A percentile compares a stretch with the other conserved stretches of the same genome.
phyloP scores from a whole-genome alignment of 2,329 filamentous ascomycete genomes.

The Fusarium sororula region DNA sequence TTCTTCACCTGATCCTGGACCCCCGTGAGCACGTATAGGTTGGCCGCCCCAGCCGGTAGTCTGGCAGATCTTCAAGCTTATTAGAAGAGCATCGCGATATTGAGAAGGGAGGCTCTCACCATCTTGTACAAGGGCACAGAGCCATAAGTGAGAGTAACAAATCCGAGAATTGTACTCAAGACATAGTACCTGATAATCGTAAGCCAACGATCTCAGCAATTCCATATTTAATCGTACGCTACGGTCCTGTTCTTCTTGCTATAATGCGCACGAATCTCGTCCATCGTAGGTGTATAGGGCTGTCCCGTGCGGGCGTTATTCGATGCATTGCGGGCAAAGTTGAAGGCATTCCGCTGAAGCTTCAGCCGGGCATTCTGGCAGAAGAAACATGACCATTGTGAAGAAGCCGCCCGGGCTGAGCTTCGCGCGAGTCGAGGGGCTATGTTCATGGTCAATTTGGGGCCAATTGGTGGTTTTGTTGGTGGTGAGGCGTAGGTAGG shows the following conservation, averaged over 20 bases:
- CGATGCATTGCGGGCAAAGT: conserved; percentile 46
- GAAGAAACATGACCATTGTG: conserved; percentile 51
- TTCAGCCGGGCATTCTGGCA: conserved; percentile 48
- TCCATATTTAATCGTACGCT: conserved; percentile 42
- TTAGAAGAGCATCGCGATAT: neutral
- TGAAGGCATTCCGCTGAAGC: conserved; percentile 33
- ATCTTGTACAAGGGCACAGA: conserved; percentile 90
- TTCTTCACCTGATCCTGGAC: conserved; percentile 56
- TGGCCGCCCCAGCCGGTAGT: conserved; percentile 93
- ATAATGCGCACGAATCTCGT: conserved; percentile 70
- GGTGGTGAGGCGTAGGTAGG: conserved; percentile 14
- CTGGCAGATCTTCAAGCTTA: conserved; percentile 72
- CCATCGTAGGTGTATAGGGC: conserved; percentile 59
- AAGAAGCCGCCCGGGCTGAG: conserved; percentile 37
- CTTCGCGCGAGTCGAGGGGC: conserved; percentile 50
- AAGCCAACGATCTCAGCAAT: conserved; percentile 14
- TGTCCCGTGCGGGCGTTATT: conserved; percentile 41
- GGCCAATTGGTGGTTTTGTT: neutral
- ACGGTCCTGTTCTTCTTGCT: conserved; percentile 73
- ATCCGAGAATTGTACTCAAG: conserved; percentile 80
- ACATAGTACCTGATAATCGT: conserved; percentile 70
- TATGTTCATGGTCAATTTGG: conserved; percentile 51
- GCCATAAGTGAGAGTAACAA: conserved; percentile 82
- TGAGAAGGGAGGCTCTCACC: conserved; percentile 56
- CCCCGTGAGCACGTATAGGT: conserved; percentile 80